Percentiles rank a stretch among this genome's conserved stretches.
Evolutionary conservation across 768 basidiomycete species (phyloP).

Genomic region (Russula olivacea): DNA sequence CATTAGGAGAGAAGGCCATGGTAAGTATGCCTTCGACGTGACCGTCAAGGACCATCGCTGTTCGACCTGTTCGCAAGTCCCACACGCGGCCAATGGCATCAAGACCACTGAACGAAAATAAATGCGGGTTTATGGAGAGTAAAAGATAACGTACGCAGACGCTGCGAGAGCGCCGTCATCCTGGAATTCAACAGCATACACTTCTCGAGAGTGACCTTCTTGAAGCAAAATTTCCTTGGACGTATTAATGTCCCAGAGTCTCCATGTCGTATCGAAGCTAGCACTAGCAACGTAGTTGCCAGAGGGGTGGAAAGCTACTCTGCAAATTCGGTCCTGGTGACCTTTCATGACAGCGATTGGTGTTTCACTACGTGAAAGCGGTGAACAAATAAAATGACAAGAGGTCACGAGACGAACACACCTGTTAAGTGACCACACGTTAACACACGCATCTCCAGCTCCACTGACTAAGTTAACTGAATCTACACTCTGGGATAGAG

Average conservation of each 20-base stretch:
- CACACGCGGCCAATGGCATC: slow-evolving; percentile 97
- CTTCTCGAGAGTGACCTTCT: slow-evolving; percentile 96
- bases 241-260: slow-evolving; percentile 88
- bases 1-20: slow-evolving; percentile 92
- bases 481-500: slow-evolving; percentile 56
- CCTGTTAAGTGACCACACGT: slow-evolving; percentile 88
- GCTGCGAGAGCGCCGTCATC: slow-evolving; percentile 89
- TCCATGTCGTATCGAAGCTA: slow-evolving; percentile 96
- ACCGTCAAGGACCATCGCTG: slow-evolving; percentile 97
- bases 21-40: slow-evolving; percentile 90
- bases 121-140: background rate
- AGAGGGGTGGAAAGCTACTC: slow-evolving; percentile 95
- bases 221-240: slow-evolving; percentile 80
- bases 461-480: slow-evolving; percentile 84
- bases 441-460: slow-evolving; percentile 78
- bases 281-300: slow-evolving; percentile 92
- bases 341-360: slow-evolving; percentile 84
- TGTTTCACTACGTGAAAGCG: slow-evolving; percentile 52
- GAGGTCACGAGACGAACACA: slow-evolving; percentile 31
- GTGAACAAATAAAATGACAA: background rate
- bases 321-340: slow-evolving; percentile 84
- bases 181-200: slow-evolving; percentile 94
- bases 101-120: slow-evolving; percentile 56
- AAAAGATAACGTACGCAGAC: slow-evolving; percentile 63
- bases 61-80: slow-evolving; percentile 92